Evolutionary conservation across 2,329 filamentous ascomycete species (phyloP).

Genomic region (Dactylonectria macrodidyma): DNA sequence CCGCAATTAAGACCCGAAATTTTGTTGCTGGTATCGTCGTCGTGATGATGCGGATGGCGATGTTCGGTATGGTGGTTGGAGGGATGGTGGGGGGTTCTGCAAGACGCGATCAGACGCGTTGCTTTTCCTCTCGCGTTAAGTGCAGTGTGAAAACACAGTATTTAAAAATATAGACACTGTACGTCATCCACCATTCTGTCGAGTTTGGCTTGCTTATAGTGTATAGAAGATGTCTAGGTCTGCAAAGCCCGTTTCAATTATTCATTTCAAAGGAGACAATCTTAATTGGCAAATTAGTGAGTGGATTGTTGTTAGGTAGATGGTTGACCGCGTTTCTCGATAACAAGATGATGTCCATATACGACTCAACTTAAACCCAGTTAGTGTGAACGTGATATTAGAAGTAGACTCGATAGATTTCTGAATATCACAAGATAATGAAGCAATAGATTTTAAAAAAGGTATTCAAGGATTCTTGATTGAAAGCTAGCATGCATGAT

Average conservation of each 20-base stretch:
- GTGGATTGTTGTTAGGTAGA: no score
- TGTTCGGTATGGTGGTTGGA: slow-evolving; percentile 33
- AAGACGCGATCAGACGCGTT: slow-evolving; percentile 41
- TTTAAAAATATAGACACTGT: neutral
- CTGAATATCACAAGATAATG: neutral
- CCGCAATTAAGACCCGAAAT: neutral
- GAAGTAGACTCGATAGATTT: neutral
- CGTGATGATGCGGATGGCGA: slow-evolving; percentile 28
- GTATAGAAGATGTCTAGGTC: no score
- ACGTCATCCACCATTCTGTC: neutral
- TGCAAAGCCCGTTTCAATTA: no score
- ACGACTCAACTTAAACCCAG: no score
- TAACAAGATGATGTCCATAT: no score
- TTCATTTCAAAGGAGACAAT: no score
- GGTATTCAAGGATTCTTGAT: slow-evolving; percentile 12
- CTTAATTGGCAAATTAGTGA: no score
- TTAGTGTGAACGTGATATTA: no score
- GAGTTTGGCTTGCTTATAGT: no score
- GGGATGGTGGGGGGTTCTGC: slow-evolving; percentile 28
- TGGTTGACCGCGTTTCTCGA: no score
- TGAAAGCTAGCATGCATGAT: slow-evolving; percentile 14
- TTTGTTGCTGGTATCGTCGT: neutral
- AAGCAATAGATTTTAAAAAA: neutral
- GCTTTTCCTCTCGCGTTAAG: slow-evolving; percentile 42
- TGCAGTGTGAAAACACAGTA: slow-evolving; percentile 28